Conservation (phyloP, 1,284 basidiomycete genomes). For the Volvariella surrecta region DNA sequence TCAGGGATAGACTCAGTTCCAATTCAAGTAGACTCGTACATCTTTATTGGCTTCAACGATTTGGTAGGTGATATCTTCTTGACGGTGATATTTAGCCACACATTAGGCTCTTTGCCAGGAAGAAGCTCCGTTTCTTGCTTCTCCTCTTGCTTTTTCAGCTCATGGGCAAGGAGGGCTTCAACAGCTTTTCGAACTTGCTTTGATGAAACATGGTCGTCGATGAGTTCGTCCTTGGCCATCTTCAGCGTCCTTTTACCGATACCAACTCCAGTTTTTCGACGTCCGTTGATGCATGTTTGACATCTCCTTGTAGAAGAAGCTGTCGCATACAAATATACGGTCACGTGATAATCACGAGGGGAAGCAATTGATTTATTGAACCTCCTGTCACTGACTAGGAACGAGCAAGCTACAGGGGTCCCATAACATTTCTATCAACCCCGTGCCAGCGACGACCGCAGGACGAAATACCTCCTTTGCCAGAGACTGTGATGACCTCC, state of each 20-base stretch:
- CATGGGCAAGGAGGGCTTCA: conserved; percentile 65
- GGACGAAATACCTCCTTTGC: too few species aligned
- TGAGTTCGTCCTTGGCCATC: conserved; percentile 43
- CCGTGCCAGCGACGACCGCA: too few species aligned
- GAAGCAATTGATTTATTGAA: too few species aligned
- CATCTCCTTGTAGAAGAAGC: too few species aligned
- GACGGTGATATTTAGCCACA: conserved; percentile 82
- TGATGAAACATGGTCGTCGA: conserved; percentile 61
- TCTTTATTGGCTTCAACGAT: conserved; percentile 75
- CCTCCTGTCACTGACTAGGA: too few species aligned
- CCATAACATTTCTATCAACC: too few species aligned
- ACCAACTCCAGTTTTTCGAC: too few species aligned
- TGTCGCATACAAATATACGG: too few species aligned
- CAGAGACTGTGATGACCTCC: conserved; percentile 20
- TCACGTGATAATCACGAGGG: too few species aligned
- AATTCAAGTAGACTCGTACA: conserved; percentile 45
- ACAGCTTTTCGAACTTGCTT: conserved; percentile 76
- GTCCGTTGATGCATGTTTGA: too few species aligned
- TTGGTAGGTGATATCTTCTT: conserved; percentile 73
- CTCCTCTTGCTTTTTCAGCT: conserved; percentile 52
- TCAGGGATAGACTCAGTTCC: conserved; percentile 3
- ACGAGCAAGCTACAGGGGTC: too few species aligned
- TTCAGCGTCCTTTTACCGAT: not conserved
- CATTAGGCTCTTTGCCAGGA: conserved; percentile 67
- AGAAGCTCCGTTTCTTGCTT: conserved; percentile 74